Base-by-base conservation (phyloP, 139 green algal species). In the Ettlia oleoabundans region DNA sequence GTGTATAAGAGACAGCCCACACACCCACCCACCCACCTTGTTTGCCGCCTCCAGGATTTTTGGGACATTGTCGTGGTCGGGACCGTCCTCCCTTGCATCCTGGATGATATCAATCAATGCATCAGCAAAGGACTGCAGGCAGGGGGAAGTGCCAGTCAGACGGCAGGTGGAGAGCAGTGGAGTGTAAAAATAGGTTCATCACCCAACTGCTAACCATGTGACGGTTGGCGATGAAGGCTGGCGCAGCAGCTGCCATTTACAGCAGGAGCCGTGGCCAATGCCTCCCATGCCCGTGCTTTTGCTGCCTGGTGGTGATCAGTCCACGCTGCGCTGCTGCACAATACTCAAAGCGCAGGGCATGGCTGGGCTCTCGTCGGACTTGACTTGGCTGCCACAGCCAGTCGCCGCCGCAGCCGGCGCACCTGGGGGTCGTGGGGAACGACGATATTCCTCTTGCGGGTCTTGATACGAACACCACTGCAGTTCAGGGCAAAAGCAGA, bases 401-500 rank as follows among this genome's bases (percentile, higher is more conserved):
- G 9, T 58, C 13, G 10, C 47, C 47, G 47, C 10, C 15, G 47
- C 15, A 10, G 47, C 13, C 47, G 47, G 5, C 55, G 26, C n/a
- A 80, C 80, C 75, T 88, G 89, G 8, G 96, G 96, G 78, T 99
- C 96, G 43, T 95, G 91, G 32, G 96, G 94, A 78, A 98, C 93
- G 30, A 94, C 92, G 83, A 99, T 98, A 84, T 99, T 99, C 74
- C 96, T 87, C 89, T 99, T 99, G 66, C 96, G 90, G 68, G 95
- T 98, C 82, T 98, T 99, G 84, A 98, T 92, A 82, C 92, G 92
- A 32, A 96, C 95, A 81, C 95, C 95, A 85, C 94, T 97, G 92
- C 86, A 84, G n/a, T 4, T 26, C 24, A 42, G 58, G 51, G 0
- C 28, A 53, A 28, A 55, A 0, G n/a, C n/a, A n/a, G n/a, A n/a